phyloP scores from a whole-genome alignment of 2,329 filamentous ascomycete genomes.

The Fusarium keratoplasticum region DNA sequence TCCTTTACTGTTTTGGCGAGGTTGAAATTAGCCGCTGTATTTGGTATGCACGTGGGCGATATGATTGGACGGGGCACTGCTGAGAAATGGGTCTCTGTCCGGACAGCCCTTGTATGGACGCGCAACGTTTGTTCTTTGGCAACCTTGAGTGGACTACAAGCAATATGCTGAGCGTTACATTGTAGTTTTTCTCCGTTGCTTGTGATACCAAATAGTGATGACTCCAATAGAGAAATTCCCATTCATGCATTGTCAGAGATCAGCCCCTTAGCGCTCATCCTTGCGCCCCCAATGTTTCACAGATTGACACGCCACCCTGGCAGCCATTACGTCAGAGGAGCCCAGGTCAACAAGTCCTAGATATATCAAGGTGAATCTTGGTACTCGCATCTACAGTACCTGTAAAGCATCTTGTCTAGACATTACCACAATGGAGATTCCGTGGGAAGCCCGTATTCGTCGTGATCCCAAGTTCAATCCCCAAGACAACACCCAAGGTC shows the following conservation, averaged over 20 bases:
- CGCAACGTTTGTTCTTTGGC: neutral
- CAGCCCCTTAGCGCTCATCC: neutral
- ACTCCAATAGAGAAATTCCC: neutral
- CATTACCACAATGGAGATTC: conserved; percentile 3
- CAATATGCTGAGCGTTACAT: neutral
- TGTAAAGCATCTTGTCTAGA: neutral
- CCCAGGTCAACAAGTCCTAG: neutral
- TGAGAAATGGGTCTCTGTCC: neutral
- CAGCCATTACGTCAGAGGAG: conserved; percentile 2
- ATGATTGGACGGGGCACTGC: conserved; percentile 21
- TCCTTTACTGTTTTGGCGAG: neutral
- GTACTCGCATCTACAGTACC: neutral
- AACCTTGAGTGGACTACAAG: neutral
- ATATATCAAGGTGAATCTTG: neutral
- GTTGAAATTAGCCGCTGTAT: conserved; percentile 24
- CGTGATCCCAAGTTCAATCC: conserved; percentile 15
- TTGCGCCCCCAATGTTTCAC: neutral
- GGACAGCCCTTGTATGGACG: neutral
- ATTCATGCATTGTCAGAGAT: neutral
- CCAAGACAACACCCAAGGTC: neutral
- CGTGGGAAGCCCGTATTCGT: conserved; percentile 9
- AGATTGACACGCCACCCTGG: neutral
- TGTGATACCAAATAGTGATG: neutral
- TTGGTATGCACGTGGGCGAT: conserved; percentile 32
- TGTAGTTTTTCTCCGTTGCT: neutral